These are phyloP conservation scores for Magnaporthiopsis incrustans DNA, from an alignment of 2,329 filamentous ascomycete genomes.

Conservation along the genomic window DNA sequence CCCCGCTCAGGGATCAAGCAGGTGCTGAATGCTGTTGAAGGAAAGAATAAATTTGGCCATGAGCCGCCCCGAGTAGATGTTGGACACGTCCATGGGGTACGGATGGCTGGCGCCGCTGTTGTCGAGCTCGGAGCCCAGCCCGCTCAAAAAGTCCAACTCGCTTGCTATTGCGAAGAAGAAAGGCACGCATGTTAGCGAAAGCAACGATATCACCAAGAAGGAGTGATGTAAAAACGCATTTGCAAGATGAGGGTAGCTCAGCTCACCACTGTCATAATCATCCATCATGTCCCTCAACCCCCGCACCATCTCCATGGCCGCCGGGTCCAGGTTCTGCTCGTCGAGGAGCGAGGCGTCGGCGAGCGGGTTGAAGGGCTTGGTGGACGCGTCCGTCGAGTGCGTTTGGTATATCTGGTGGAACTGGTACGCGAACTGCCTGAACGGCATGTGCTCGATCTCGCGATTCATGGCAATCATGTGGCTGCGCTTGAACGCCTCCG, in stretches of 20 bases:
- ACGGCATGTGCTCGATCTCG: constrained; percentile 50
- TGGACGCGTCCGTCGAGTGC: constrained; percentile 38
- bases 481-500: constrained; percentile 28
- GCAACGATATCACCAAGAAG: neutral
- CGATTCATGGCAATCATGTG: constrained; percentile 38
- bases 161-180: constrained; percentile 18
- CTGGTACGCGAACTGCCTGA: constrained; percentile 52
- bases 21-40: constrained; percentile 40
- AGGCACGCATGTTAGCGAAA: neutral
- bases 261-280: constrained; percentile 15
- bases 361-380: constrained; percentile 48
- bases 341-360: constrained; percentile 33
- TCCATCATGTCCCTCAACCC: constrained; percentile 35
- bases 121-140: constrained; percentile 35
- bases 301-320: constrained; percentile 37
- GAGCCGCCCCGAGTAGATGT: constrained; percentile 45
- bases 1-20: constrained; percentile 26
- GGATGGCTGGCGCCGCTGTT: constrained; percentile 32
- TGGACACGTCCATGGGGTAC: constrained; percentile 37
- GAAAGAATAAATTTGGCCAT: constrained; percentile 47
- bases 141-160: constrained; percentile 36
- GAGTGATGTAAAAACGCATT: too few relatives aligned
- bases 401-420: constrained; percentile 55
- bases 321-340: constrained; percentile 36
- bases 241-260: neutral